A percentile compares a stretch with the other conserved stretches of the same genome.
phyloP scores from a whole-genome alignment of 352 stramenopile genomes.

The Sclerospora graminicola region DNA sequence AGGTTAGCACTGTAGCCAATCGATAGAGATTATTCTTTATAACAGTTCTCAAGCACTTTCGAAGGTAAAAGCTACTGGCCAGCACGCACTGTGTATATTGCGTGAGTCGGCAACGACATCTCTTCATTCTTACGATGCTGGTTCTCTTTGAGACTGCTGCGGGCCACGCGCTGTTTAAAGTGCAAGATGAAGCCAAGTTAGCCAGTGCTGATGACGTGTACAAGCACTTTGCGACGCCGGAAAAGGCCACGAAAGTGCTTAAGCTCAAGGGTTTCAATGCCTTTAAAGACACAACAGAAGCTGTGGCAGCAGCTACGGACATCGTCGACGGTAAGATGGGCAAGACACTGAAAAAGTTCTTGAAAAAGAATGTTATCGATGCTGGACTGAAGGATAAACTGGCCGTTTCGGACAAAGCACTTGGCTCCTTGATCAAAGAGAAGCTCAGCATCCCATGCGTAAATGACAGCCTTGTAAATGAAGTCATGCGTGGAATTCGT shows the following conservation, averaged over 20 bases:
- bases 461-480: slow-evolving; percentile 87
- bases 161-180: slow-evolving; percentile 99
- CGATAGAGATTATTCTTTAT: no score
- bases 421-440: slow-evolving; percentile 96
- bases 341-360: slow-evolving; percentile 97
- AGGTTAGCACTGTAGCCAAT: slow-evolving; percentile 21
- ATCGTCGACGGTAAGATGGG: slow-evolving; percentile 97
- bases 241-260: slow-evolving; percentile 87
- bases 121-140: slow-evolving; percentile 77
- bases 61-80: slow-evolving; percentile 2
- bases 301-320: slow-evolving; percentile 93
- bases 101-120: background rate
- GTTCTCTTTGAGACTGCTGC: slow-evolving; percentile 99
- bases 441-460: slow-evolving; percentile 92
- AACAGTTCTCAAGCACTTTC: background rate
- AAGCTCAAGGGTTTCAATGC: slow-evolving; percentile 97
- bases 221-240: slow-evolving; percentile 87
- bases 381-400: slow-evolving; percentile 91
- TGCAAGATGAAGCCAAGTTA: slow-evolving; percentile 91
- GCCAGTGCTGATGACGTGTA: slow-evolving; percentile 85
- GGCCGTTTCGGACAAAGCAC: slow-evolving; percentile 94
- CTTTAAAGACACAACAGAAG: slow-evolving; percentile 98
- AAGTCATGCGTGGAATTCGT: slow-evolving; percentile 96
- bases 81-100: no score
- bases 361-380: slow-evolving; percentile 99